Evolutionary conservation across 2,329 filamentous ascomycete species (phyloP).

Genomic region (Paracorniculantispora psalliotae): DNA sequence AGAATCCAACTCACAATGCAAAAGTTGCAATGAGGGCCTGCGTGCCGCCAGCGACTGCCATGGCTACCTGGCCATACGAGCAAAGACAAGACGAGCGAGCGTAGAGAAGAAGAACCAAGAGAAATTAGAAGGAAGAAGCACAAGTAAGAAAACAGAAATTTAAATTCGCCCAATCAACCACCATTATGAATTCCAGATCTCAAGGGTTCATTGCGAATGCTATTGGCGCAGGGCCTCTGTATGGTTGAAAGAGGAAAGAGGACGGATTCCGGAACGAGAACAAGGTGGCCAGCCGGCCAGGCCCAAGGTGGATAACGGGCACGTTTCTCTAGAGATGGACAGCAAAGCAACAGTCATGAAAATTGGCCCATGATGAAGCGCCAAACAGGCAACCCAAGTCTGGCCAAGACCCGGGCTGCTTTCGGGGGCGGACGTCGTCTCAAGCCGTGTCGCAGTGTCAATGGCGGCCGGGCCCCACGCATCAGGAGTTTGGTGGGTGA

Average conservation of each 20-base stretch:
- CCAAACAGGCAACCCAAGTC: constrained; percentile 1
- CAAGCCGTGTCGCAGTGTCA: constrained; percentile 6
- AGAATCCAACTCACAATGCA: constrained; percentile 42
- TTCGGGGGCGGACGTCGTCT: constrained; percentile 6
- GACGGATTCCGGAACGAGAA: neutral
- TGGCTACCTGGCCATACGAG: constrained; percentile 24
- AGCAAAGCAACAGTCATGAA: neutral
- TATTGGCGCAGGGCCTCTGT: neutral
- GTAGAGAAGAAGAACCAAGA: constrained; percentile 27
- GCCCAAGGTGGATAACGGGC: constrained; percentile 1
- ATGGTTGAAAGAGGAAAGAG: constrained; percentile 10
- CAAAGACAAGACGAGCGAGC: constrained; percentile 15
- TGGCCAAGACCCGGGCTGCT: neutral
- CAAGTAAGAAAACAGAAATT: neutral
- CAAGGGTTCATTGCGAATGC: constrained; percentile 2
- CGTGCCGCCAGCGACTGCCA: constrained; percentile 40
- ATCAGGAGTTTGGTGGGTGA: neutral
- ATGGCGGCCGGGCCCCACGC: constrained; percentile 4
- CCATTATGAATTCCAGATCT: neutral
- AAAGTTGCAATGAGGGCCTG: constrained; percentile 51
- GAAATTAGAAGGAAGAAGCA: constrained; percentile 22
- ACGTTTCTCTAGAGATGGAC: neutral
- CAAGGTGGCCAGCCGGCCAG: neutral
- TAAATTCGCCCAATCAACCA: neutral
- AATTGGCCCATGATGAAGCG: neutral